Base-by-base conservation (phyloP, 345 rosid species). In the Brassica cretica region DNA sequence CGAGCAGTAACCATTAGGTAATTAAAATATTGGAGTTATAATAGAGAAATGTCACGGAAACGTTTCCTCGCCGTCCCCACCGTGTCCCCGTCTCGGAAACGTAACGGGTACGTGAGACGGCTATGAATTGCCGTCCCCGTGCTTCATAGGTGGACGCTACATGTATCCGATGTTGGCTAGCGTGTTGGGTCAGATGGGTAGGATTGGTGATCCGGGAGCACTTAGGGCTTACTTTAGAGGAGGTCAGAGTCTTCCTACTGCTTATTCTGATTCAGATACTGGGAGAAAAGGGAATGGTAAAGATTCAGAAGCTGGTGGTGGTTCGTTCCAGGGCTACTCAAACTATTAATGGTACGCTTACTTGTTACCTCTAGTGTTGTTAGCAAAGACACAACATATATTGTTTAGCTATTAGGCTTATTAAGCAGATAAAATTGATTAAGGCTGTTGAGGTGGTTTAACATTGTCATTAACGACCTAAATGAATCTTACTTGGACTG, bases 271-370 rank as follows among this genome's bases (percentile, higher is more conserved):
- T 63, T 6, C 81, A 0, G 86, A 84, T 1, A 10, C 4, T 72
- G 83, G 80, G 55, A 88, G 80, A 70, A 68, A 60, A 21, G 81
- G 76, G 35, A 32, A 30, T 4, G 70, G 82, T 55, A 83, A 83
- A 73, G 85, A 74, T 53, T 80, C 80, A 10, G 90, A 78, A 35
- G 78, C 68, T 44, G 70, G 66, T 53, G 70, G 71, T 53, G 82
- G 84, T 29, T 72, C 85, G 39, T 82, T 79, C 69, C 70, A 76
- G 30, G 87, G 88, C 35, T 80, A 84, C 62, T 76, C 82, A 9
- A 55, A 83, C 24, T 80, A 82, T 62, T 77, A 77, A 78, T 84
- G 92, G 94, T 90, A 90, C 82, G 86, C 1, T 80, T 32, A 29
- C 72, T 75, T 10, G 51, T 30, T 19, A 19, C 21, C 21, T 19